These are phyloP conservation scores for Debaryomyces coudertii DNA, from an alignment of 1,139 yeast species.

Conservation along the genomic window DNA sequence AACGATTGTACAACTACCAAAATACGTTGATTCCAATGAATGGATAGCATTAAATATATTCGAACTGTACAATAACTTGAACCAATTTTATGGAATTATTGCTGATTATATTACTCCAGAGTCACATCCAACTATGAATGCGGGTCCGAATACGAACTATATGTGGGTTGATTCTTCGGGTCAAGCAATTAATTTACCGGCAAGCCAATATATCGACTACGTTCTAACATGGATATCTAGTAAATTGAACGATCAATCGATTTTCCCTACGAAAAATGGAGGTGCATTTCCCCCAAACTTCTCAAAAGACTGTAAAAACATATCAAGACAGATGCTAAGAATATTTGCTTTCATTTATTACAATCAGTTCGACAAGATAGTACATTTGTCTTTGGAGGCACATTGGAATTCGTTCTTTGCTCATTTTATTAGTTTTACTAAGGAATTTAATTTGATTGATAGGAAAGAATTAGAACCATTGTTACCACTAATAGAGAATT, in stretches of 20 bases:
- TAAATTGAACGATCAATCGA: conserved; percentile 83
- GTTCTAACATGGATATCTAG: conserved; percentile 89
- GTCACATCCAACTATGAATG: conserved; percentile 90
- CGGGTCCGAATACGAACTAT: conserved; percentile 90
- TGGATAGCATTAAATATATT: conserved; percentile 95
- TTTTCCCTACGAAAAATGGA: conserved; percentile 93
- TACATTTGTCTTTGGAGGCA: conserved; percentile 90
- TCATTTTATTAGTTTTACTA: conserved; percentile 86
- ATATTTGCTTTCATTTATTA: conserved; percentile 96
- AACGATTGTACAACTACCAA: conserved; percentile 92
- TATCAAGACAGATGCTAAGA: conserved; percentile 88
- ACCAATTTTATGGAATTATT: conserved; percentile 85
- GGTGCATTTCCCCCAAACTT: conserved; percentile 91
- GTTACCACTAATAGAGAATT: conserved; percentile 69
- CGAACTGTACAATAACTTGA: conserved; percentile 83
- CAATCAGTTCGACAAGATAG: conserved; percentile 89
- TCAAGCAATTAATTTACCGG: conserved; percentile 85
- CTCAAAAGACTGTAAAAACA: conserved; percentile 79
- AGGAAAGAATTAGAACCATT: conserved; percentile 79
- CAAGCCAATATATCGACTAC: conserved; percentile 88
- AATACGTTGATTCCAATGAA: conserved; percentile 90
- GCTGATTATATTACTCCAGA: conserved; percentile 90
- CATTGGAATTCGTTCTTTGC: conserved; percentile 98
- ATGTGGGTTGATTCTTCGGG: conserved; percentile 83
- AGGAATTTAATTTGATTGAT: conserved; percentile 82